Evolutionary conservation across 768 basidiomycete species (phyloP).

Genomic region (Filobasidium floriforme): DNA sequence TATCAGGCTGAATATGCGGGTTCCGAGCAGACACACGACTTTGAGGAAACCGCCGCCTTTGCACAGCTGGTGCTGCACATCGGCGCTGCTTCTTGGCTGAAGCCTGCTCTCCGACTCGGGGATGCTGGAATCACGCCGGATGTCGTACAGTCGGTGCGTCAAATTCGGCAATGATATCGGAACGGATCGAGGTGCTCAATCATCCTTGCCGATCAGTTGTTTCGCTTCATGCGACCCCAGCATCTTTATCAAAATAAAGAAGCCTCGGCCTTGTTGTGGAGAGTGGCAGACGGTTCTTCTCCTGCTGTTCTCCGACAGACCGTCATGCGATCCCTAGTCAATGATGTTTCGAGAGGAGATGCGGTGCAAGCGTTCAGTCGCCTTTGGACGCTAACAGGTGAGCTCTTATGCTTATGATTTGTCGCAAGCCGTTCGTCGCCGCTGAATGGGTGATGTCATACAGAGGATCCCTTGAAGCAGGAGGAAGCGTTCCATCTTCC

Average conservation of each 20-base stretch:
- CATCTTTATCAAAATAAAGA: slow-evolving; percentile 69
- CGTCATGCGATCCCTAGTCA: not conserved
- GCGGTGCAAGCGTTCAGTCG: slow-evolving; percentile 84
- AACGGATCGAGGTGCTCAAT: not conserved
- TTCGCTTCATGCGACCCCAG: slow-evolving; percentile 64
- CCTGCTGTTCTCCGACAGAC: slow-evolving; percentile 68
- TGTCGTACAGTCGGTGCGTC: not conserved
- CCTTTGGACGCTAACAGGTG: slow-evolving; percentile 82
- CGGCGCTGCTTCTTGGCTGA: not conserved
- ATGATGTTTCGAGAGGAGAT: slow-evolving; percentile 24
- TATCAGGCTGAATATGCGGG: not conserved
- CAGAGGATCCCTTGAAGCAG: not conserved
- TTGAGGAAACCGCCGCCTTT: not conserved
- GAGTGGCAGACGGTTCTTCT: slow-evolving; percentile 55
- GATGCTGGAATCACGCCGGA: not conserved
- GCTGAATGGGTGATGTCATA: not conserved
- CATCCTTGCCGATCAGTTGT: slow-evolving; percentile 43
- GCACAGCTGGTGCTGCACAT: not conserved
- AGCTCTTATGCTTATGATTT: slow-evolving; percentile 20
- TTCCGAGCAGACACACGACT: not conserved
- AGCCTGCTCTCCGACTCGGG: not conserved
- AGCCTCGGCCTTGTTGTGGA: slow-evolving; percentile 75
- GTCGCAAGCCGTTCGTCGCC: not conserved
- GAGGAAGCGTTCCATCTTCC: not conserved
- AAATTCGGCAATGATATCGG: not conserved